Evolutionary conservation across 805 yeast genomes (phyloP).

Genomic region (Saccharomycopsis malanga): DNA sequence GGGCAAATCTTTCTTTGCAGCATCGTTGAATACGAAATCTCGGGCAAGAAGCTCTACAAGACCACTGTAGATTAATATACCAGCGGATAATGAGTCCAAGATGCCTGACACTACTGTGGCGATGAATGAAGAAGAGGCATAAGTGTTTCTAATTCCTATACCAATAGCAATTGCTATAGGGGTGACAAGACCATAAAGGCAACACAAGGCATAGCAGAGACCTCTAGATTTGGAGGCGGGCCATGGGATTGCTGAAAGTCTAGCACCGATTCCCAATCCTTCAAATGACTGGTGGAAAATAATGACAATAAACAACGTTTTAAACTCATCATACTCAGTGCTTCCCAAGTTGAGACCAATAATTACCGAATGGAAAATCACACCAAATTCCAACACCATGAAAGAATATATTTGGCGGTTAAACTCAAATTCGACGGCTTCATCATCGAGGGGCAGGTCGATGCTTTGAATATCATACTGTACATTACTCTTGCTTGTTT

Average conservation of each 20-base stretch:
- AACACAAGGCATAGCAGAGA: constrained; percentile 47
- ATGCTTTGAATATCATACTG: not conserved
- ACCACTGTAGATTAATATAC: constrained; percentile 65
- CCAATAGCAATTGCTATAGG: constrained; percentile 73
- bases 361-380: constrained; percentile 68
- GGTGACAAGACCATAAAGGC: constrained; percentile 51
- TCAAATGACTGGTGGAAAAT: constrained; percentile 75
- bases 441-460: not conserved
- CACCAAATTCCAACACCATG: constrained; percentile 64
- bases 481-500: not conserved
- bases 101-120: constrained; percentile 56
- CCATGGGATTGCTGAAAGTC: constrained; percentile 55
- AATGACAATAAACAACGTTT: constrained; percentile 53
- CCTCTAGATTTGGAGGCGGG: constrained; percentile 36
- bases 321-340: constrained; percentile 58
- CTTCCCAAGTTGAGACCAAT: constrained; percentile 55
- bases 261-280: constrained; percentile 71
- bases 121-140: constrained; percentile 48
- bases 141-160: constrained; percentile 59
- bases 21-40: constrained; percentile 46
- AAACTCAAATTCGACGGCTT: not conserved
- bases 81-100: constrained; percentile 65
- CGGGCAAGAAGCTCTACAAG: constrained; percentile 69
- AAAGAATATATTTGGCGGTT: constrained; percentile 36
- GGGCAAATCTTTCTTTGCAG: constrained; percentile 35